Evolutionary conservation across 192 early-diverging fungal genomes (phyloP).

Genomic region (Backusella luteola): DNA sequence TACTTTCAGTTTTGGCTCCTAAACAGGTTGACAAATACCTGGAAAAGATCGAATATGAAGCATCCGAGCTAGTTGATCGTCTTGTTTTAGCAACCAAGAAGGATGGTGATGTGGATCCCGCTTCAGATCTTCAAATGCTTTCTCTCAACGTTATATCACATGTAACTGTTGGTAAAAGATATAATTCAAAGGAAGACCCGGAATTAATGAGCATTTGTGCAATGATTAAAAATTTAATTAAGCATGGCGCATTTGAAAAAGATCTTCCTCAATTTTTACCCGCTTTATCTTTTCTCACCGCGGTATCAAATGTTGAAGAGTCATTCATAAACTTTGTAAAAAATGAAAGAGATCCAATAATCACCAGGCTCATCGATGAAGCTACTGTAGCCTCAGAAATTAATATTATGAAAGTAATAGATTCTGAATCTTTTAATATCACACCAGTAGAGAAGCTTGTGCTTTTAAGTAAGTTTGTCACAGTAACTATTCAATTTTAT

Average conservation of each 20-base stretch:
- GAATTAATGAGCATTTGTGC: neutral
- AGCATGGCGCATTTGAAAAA: neutral
- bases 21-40: constrained; percentile 2
- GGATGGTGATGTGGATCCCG: neutral
- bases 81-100: neutral
- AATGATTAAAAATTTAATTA: neutral
- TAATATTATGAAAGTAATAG: neutral
- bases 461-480: neutral
- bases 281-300: neutral
- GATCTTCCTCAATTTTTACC: neutral
- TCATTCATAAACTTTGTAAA: neutral
- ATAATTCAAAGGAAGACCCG: neutral
- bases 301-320: neutral
- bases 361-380: neutral
- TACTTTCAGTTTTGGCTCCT: neutral
- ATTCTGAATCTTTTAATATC: neutral
- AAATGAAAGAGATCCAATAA: neutral
- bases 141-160: neutral
- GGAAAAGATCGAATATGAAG: neutral
- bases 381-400: neutral
- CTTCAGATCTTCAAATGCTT: neutral
- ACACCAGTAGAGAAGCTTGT: neutral
- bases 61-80: neutral
- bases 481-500: too few species aligned
- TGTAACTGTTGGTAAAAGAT: neutral